Evolutionary conservation across 441 rosid species (phyloP), one percentile per base, ranked within the genome.

Genomic region (Euphorbia corollata): DNA sequence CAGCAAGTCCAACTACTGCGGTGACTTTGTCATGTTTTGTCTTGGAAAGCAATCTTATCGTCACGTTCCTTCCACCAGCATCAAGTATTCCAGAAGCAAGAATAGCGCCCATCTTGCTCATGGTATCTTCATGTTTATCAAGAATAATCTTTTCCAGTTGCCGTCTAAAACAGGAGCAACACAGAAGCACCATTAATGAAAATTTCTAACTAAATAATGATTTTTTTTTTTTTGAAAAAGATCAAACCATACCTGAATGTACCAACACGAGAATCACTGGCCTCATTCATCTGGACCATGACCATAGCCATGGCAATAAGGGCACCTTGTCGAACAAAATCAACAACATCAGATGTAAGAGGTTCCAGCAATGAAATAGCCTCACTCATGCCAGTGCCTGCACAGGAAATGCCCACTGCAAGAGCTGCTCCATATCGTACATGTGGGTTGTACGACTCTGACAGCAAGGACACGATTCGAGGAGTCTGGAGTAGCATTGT

Each of bases 81-180:
- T 89, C 97, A 59, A 94, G 92, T 65, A 94, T 89, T 71, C 99
- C 98, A 58, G 94, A 89, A 47, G 99, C 98, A 78, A 94, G 76
- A 75, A 94, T 91, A 2, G 98, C 99, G 58, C 98, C 99, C 99
- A 94, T 94, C 83, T 94, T 94, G 87, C 99, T 94, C 98, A 91
- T 91, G 61, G 96, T 88, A 61, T 91, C 99, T 82, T 89, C 96
- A 59, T 89, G 99, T 78, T 91, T 94, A 75, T 94, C 97, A 20
- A 91, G 88, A 68, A 89, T 89, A 61, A 91, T 94, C 78, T 94
- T 94, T 73, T 91, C 99, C 73, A 94, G 74, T 65, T 91, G 97
- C 22, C 96, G 93, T 81, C 99, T 93, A 72, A 51, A 78, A 63
- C n/a, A 51, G 51, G 8, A 70, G 18, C 41, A 27, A 48, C 16